These are phyloP conservation scores for Colletotrichum falcatum DNA, from an alignment of 2,329 filamentous ascomycete genomes.

Conservation along the genomic window DNA sequence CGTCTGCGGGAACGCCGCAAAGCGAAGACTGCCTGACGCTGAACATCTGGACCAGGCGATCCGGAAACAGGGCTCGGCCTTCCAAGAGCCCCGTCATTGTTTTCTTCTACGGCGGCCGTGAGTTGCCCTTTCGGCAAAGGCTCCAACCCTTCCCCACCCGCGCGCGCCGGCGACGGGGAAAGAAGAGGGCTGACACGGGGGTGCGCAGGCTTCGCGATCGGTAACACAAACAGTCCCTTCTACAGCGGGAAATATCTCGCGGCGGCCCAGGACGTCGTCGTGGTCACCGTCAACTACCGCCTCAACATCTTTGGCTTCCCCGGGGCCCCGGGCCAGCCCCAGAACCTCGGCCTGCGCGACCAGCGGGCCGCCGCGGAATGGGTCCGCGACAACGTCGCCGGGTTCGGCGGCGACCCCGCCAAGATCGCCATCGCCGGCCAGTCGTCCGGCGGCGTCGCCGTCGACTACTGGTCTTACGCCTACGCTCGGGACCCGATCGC, in stretches of 20 bases:
- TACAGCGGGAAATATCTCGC: constrained; percentile 59
- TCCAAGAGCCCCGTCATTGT: constrained; percentile 51
- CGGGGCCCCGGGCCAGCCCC: constrained; percentile 45
- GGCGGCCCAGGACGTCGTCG: constrained; percentile 56
- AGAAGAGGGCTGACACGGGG: not conserved
- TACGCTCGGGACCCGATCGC: constrained; percentile 62
- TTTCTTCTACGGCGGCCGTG: constrained; percentile 53
- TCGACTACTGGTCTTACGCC: constrained; percentile 63
- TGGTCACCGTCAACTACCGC: constrained; percentile 62
- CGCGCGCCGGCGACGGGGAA: too few species aligned
- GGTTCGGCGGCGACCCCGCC: constrained; percentile 58
- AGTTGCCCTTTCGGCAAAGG: not conserved
- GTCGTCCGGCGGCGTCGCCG: constrained; percentile 55
- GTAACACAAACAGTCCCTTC: constrained; percentile 52
- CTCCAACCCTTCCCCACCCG: not conserved
- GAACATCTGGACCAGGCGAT: constrained; percentile 53
- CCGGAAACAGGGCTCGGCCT: not conserved
- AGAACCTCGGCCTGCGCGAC: constrained; percentile 62
- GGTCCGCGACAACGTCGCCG: constrained; percentile 58
- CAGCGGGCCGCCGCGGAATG: constrained; percentile 64
- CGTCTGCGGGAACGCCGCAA: constrained; percentile 42
- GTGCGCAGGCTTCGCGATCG: constrained; percentile 42
- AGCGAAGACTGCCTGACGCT: constrained; percentile 55
- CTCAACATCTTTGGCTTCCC: constrained; percentile 58
- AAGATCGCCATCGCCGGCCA: constrained; percentile 58